Evolutionary conservation across 1,284 basidiomycete species (phyloP), one percentile per base, ranked within the genome.

Genomic region (Lentinula novae-zelandiae): DNA sequence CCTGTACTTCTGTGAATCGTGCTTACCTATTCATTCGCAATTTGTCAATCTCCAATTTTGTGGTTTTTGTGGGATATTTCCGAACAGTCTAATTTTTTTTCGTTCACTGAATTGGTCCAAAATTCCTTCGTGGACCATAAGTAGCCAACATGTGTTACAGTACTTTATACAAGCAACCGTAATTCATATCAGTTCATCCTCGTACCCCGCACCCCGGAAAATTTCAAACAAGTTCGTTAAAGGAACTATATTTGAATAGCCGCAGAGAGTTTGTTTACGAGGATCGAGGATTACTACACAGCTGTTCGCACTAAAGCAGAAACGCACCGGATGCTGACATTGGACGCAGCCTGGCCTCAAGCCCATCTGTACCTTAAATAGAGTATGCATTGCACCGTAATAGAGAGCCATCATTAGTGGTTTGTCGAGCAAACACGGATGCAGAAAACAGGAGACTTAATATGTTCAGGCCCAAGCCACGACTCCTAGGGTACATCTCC

Each of bases 391-490:
- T 20, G 49, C 13, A 50, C 22, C 54, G n/a, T 46, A 44, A 34
- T 15, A 34, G 54, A 56, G 22, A 42, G 42, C 34, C 7, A 54
- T 56, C 42, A 56, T 56, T 46, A 56, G 54, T 46, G 54, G n/a
- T 44, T 36, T 44, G 33, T 56, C 54, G 40, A 44, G 54, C 31
- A 36, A 46, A 15, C 27, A 46, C 54, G 54, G 54, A 56, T 46
- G 54, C 54, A 56, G 17, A 46, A 46, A 56, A 56, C 39, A 44
- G 33, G 17, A 31, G 22, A 56, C 54, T 56, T 42, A 48, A 56
- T 46, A 46, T 39, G 17, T 54, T 54, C 39, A 20, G 10, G 36
- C 51, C 51, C 20, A 17, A 33, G 46, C 54, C 42, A 2, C 31
- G 12, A 56, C 42, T 17, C n/a, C 40, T 13, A 22, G 46, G 20